Evolutionary conservation across 805 yeast species (phyloP).

Genomic region (Pichia manshurica): DNA sequence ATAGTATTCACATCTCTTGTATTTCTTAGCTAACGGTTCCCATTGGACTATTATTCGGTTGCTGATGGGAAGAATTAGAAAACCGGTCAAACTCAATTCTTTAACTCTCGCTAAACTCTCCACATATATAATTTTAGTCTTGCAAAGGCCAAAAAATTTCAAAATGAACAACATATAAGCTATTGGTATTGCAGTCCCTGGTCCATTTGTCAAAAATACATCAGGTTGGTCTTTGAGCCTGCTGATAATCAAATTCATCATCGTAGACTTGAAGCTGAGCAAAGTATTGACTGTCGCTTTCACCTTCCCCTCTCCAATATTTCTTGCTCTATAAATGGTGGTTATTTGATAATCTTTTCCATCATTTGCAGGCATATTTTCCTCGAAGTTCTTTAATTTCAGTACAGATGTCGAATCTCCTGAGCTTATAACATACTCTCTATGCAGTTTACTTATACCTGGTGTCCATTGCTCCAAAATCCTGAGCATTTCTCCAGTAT

Average conservation of each 20-base stretch:
- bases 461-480: constrained; percentile 40
- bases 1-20: constrained; percentile 61
- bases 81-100: constrained; percentile 70
- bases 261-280: constrained; percentile 26
- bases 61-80: constrained; percentile 59
- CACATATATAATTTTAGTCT: constrained; percentile 63
- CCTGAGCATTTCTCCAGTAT: constrained; percentile 91
- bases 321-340: constrained; percentile 32
- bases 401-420: constrained; percentile 41
- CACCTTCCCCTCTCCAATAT: constrained; percentile 33
- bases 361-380: constrained; percentile 15
- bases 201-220: constrained; percentile 58
- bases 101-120: constrained; percentile 85
- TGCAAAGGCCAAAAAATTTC: constrained; percentile 41
- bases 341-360: constrained; percentile 20
- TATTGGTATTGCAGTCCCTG: constrained; percentile 72
- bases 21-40: constrained; percentile 50
- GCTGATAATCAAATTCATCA: constrained; percentile 11
- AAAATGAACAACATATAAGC: constrained; percentile 50
- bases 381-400: constrained; percentile 36
- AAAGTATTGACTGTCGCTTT: constrained; percentile 31
- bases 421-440: constrained; percentile 35
- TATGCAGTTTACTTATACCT: constrained; percentile 18
- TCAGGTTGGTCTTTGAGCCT: constrained; percentile 21
- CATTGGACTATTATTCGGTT: constrained; percentile 89